phyloP scores from a whole-genome alignment of 2,329 filamentous ascomycete species.

The Penicillium palitans region DNA sequence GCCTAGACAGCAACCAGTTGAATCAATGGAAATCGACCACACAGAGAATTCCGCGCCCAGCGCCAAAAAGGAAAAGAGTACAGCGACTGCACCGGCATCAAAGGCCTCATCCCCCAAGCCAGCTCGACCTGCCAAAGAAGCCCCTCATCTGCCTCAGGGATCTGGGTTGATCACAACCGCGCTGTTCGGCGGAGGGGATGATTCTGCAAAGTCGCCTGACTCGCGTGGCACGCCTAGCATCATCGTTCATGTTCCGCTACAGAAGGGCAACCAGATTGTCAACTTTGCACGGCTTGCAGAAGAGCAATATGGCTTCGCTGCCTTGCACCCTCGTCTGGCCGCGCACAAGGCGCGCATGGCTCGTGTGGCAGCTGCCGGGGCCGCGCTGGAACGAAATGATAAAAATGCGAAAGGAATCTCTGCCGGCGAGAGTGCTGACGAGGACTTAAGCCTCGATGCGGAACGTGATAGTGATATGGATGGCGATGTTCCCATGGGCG shows the following conservation, averaged over 20 bases:
- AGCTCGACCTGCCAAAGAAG: conserved; percentile 53
- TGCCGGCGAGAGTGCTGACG: conserved; percentile 71
- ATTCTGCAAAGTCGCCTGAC: conserved; percentile 45
- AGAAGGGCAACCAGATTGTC: conserved; percentile 83
- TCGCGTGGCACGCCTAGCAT: conserved; percentile 67
- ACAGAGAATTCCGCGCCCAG: conserved; percentile 32
- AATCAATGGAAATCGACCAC: conserved; percentile 38
- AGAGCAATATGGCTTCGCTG: conserved; percentile 91
- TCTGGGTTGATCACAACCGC: conserved; percentile 65
- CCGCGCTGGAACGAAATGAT: conserved; percentile 74
- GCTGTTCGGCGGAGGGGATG: conserved; percentile 55
- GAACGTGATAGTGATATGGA: conserved; percentile 64
- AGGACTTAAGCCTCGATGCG: conserved; percentile 88
- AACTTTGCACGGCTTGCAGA: conserved; percentile 95
- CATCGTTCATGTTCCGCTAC: conserved; percentile 76
- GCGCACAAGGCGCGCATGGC: conserved; percentile 85
- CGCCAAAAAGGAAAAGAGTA: conserved; percentile 45
- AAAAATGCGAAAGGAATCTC: conserved; percentile 65
- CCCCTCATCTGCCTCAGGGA: conserved; percentile 58
- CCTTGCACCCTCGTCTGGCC: conserved; percentile 84
- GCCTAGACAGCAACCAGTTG: conserved; percentile 15
- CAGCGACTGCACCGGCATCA: conserved; percentile 49
- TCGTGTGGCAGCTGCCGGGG: conserved; percentile 84
- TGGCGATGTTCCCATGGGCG: conserved; percentile 46
- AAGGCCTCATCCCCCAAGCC: conserved; percentile 58